Conservation (phyloP, 1,139 yeast species). For the Debaryomyces sp. region DNA sequence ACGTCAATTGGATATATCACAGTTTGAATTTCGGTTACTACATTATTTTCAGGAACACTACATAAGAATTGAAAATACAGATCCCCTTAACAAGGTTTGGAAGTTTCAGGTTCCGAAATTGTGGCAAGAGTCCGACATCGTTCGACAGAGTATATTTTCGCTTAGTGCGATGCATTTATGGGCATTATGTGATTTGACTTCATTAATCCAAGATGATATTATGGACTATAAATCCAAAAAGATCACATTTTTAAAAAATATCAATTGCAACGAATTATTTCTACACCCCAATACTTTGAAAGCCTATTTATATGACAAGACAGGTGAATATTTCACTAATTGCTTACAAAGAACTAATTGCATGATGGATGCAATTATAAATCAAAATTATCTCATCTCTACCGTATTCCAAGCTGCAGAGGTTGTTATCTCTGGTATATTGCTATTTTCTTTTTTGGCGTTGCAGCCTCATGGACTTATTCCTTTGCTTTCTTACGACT, state of each 20-base stretch:
- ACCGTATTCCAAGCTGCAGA: slow-evolving; percentile 15
- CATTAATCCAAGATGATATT: background rate
- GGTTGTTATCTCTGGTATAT: slow-evolving; percentile 20
- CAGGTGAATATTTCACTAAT: slow-evolving; percentile 12
- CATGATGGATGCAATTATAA: slow-evolving; percentile 16
- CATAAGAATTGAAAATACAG: background rate
- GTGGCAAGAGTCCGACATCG: slow-evolving; percentile 9
- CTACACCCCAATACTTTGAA: slow-evolving; percentile 34
- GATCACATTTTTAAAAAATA: slow-evolving; percentile 23
- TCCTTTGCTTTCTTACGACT: slow-evolving; percentile 26
- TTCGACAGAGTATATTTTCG: slow-evolving; percentile 8
- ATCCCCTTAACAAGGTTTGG: slow-evolving; percentile 5
- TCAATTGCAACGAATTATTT: slow-evolving; percentile 31
- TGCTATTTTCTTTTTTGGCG: slow-evolving; percentile 29
- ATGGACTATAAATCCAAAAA: slow-evolving; percentile 8
- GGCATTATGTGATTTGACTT: slow-evolving; percentile 3
- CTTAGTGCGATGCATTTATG: slow-evolving; percentile 8
- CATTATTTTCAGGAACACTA: slow-evolving; percentile 9
- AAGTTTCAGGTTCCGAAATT: slow-evolving; percentile 6
- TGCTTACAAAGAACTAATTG: slow-evolving; percentile 15
- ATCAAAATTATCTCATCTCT: background rate
- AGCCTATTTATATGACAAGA: slow-evolving; percentile 24
- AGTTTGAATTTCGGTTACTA: slow-evolving; percentile 8
- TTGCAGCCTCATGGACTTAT: slow-evolving; percentile 31
- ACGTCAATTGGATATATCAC: slow-evolving; percentile 4